A percentile compares a stretch with the other conserved stretches of the same genome.
Evolutionary conservation across 495 filamentous ascomycete species (phyloP).

Genomic region (Lophiostoma macrostomum): DNA sequence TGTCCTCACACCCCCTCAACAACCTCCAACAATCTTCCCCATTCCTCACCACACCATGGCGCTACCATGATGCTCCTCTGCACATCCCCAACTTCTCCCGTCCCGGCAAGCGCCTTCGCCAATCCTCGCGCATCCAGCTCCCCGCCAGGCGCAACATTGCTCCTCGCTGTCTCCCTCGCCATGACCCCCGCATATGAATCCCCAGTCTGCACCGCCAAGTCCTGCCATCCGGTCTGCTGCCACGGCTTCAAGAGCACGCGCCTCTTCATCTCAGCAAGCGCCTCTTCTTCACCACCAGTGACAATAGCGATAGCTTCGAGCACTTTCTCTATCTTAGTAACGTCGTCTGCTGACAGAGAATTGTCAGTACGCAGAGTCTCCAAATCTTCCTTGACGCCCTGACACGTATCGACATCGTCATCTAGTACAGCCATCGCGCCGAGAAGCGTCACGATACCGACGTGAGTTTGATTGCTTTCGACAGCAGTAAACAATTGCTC

Average conservation of each 20-base stretch:
- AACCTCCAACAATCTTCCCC: slow-evolving; percentile 49
- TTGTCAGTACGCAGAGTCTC: slow-evolving; percentile 64
- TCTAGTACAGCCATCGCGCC: slow-evolving; percentile 82
- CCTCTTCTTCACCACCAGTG: slow-evolving; percentile 32
- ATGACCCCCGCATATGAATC: slow-evolving; percentile 67
- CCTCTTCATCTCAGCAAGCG: slow-evolving; percentile 37
- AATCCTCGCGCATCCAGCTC: slow-evolving; percentile 65
- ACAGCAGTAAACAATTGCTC: slow-evolving; percentile 78
- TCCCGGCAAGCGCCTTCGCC: slow-evolving; percentile 72
- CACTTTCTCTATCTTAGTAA: slow-evolving; percentile 55
- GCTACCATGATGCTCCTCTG: slow-evolving; percentile 75
- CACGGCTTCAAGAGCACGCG: slow-evolving; percentile 73
- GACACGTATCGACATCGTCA: slow-evolving; percentile 68
- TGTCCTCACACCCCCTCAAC: neutral
- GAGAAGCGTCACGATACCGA: slow-evolving; percentile 72
- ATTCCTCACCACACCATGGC: slow-evolving; percentile 70
- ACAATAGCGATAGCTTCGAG: slow-evolving; percentile 54
- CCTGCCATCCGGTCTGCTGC: slow-evolving; percentile 72
- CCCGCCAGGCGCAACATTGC: slow-evolving; percentile 66
- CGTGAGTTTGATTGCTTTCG: slow-evolving; percentile 66
- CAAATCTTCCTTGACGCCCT: slow-evolving; percentile 78
- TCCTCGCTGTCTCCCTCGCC: slow-evolving; percentile 74
- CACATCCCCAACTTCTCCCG: slow-evolving; percentile 65
- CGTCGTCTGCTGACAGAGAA: slow-evolving; percentile 47
- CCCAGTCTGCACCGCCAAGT: slow-evolving; percentile 53